Base-by-base conservation (phyloP, 208 protist species). In the Leishmania tarentolae region DNA sequence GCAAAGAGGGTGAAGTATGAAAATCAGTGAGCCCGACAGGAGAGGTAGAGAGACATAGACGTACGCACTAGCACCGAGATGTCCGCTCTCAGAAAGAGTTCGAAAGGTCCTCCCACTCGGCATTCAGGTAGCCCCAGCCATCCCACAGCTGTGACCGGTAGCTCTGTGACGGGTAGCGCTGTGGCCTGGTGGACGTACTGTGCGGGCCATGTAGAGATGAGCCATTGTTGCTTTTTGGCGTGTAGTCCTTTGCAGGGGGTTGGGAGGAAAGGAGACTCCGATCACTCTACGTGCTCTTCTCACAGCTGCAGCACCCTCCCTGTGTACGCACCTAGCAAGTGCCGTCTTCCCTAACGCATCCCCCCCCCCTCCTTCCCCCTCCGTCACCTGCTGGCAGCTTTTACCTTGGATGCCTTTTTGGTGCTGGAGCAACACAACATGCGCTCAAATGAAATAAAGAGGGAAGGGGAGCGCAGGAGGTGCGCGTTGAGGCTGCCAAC, bases 121-220 rank as follows among this genome's bases (percentile, higher is more conserved):
- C 8, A 21, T 73, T 53, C 28, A 35, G 6, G 69, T 9, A n/a
- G 44, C 44, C 0, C 28, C 46, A 28, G 17, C 35, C 21, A 50
- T 35, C 28, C 7, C 44, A 17, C 69, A 7, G 9, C 28, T 73
- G 24, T 73, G 69, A 13, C 28, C 31, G 40, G 69, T 73, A 15
- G 69, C 69, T 9, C 69, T 53, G 69, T 73, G 24, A 50, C 50
- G n/a, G n/a, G 69, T 73, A 15, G 69, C 69, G 28, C 69, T 53
- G 69, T 73, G 24, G 50, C 50, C 69, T 8, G 69, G 50, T 5
- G 50, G 44, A 44, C n/a, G 46, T 46, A 53, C 42, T 46, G 21
- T 44, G 11, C 13, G 15, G 28, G 50, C 44, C 31, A 53, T 24
- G 21, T 44, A 53, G 44, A 73, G 28, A 35, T 6, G 44, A 44